Conservation (phyloP, 352 stramenopile genomes). For the Phytophthora uliginosa region DNA sequence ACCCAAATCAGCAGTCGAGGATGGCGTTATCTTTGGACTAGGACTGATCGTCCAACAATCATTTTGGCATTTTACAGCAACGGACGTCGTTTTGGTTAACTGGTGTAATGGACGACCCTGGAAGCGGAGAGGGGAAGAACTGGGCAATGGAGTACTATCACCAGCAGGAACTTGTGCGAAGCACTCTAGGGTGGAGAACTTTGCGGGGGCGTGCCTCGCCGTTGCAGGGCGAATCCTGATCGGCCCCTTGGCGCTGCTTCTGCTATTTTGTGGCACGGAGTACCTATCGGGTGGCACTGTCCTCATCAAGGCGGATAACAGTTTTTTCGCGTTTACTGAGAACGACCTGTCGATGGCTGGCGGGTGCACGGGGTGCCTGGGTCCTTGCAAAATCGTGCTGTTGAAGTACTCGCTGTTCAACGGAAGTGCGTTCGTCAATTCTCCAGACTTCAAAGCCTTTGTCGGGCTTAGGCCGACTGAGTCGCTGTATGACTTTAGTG, state of each 20-base stretch:
- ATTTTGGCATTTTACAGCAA: too few relatives aligned
- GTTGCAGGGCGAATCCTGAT: neutral
- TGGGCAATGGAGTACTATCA: neutral
- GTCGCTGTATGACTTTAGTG: constrained; percentile 1
- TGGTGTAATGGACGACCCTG: too few relatives aligned
- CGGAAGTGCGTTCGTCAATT: neutral
- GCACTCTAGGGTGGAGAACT: neutral
- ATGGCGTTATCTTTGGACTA: too few relatives aligned
- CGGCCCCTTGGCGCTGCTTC: neutral
- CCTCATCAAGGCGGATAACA: constrained; percentile 15
- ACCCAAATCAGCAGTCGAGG: too few relatives aligned
- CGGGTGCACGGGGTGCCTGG: constrained; percentile 11
- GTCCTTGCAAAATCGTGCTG: constrained; percentile 5
- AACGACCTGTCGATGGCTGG: constrained; percentile 17
- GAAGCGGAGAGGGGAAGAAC: neutral
- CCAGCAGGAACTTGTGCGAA: neutral
- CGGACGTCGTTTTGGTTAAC: too few relatives aligned
- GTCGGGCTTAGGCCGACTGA: neutral
- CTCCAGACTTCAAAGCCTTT: neutral
- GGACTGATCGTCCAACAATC: too few relatives aligned
- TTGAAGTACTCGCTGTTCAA: neutral
- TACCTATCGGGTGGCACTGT: constrained; percentile 7
- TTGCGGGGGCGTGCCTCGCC: neutral
- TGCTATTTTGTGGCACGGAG: neutral
- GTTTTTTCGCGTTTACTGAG: constrained; percentile 15